phyloP scores from a whole-genome alignment of 2,329 filamentous ascomycete genomes.

The Epichloe hybrida region DNA sequence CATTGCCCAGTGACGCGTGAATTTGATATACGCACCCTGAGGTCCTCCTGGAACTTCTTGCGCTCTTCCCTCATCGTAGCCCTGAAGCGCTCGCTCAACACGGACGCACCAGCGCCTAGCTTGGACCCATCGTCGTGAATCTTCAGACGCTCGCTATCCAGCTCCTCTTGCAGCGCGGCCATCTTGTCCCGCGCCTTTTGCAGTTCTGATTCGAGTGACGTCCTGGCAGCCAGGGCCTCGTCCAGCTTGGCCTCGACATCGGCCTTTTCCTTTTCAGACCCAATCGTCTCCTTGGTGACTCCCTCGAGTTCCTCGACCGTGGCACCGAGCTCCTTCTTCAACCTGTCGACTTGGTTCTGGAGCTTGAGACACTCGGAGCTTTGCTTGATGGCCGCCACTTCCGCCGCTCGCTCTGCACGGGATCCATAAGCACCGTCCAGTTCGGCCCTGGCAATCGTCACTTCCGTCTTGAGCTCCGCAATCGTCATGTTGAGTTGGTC shows the following conservation, averaged over 20 bases:
- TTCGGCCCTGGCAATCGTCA: conserved; percentile 47
- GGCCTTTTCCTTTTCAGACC: conserved; percentile 36
- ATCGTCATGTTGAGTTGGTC: conserved; percentile 37
- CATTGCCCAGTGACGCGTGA: no score
- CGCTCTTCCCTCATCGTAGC: conserved; percentile 43
- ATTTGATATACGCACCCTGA: conserved; percentile 27
- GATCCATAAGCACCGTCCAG: conserved; percentile 48
- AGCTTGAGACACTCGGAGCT: conserved; percentile 32
- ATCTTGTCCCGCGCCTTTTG: conserved; percentile 22
- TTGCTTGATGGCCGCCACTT: conserved; percentile 40
- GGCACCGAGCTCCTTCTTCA: conserved; percentile 36
- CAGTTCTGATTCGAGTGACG: conserved; percentile 29
- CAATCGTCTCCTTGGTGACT: conserved; percentile 38
- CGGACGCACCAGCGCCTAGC: conserved; percentile 30
- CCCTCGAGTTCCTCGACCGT: conserved; percentile 39
- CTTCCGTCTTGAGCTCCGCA: conserved; percentile 47
- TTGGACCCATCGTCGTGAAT: conserved; percentile 21
- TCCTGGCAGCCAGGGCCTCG: conserved; percentile 17
- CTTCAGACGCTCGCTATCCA: conserved; percentile 37
- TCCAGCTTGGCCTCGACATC: conserved; percentile 26
- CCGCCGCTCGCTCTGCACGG: conserved; percentile 43
- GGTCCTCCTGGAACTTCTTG: conserved; percentile 42
- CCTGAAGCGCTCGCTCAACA: conserved; percentile 44
- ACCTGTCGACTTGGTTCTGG: conserved; percentile 32
- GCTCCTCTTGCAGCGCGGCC: conserved; percentile 33